Percentiles rank a stretch among this genome's conserved stretches.
Evolutionary conservation across 2,329 filamentous ascomycete species (phyloP).

Genomic region (Aschersonia sp.): DNA sequence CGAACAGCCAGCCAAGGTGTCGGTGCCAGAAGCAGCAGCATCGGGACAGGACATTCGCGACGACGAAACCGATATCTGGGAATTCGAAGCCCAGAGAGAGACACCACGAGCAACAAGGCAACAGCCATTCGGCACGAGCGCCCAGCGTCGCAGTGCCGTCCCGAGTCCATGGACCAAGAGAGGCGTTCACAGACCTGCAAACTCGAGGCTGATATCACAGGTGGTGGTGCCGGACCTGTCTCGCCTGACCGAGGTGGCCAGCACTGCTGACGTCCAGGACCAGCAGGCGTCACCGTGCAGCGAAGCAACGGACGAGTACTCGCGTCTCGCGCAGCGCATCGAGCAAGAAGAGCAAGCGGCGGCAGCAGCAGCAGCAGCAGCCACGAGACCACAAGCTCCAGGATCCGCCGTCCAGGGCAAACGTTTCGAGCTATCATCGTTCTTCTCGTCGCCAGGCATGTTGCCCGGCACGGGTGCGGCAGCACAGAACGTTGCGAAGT

Average conservation of each 20-base stretch:
- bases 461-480: constrained; percentile 17
- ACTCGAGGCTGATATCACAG: constrained; percentile 2
- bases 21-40: neutral
- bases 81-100: constrained; percentile 37
- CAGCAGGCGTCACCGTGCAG: constrained; percentile 5
- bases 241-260: constrained; percentile 3
- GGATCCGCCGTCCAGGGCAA: constrained; percentile 14
- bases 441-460: constrained; percentile 41
- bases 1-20: neutral
- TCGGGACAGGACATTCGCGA: constrained; percentile 11
- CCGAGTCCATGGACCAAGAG: constrained; percentile 25
- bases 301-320: constrained; percentile 24
- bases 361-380: constrained; percentile 3
- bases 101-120: constrained; percentile 19
- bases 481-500: constrained; percentile 13
- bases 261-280: constrained; percentile 1
- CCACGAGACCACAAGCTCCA: constrained; percentile 4
- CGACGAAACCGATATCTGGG: constrained; percentile 42
- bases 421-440: constrained; percentile 34
- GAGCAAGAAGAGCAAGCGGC: constrained; percentile 7
- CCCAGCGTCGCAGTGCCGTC: constrained; percentile 11
- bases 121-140: constrained; percentile 13
- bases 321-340: constrained; percentile 22
- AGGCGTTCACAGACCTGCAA: constrained; percentile 5
- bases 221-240: constrained; percentile 6